phyloP scores from a whole-genome alignment of 129 eudicot species.

The Lactuca saligna region DNA sequence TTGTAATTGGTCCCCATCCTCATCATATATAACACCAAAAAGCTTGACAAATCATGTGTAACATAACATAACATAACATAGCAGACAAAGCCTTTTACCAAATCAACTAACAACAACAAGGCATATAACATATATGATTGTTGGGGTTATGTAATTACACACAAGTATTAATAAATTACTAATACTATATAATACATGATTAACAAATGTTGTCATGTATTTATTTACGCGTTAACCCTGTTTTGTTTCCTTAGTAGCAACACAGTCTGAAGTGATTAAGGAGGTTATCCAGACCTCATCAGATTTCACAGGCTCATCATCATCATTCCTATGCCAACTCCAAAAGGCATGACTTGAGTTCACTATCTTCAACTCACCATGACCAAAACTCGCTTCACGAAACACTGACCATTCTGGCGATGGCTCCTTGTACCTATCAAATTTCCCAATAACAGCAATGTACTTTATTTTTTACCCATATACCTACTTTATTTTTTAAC shows the following conservation, averaged over 20 bases:
- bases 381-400: conserved; percentile 97
- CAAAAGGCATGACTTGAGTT: conserved; percentile 84
- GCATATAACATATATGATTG: conserved; percentile 3
- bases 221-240: conserved; percentile 36
- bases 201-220: not conserved
- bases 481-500: no score
- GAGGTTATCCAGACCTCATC: conserved; percentile 91
- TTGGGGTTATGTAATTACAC: not conserved
- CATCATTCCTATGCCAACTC: conserved; percentile 98
- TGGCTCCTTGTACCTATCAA: conserved; percentile 63
- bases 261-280: conserved; percentile 60
- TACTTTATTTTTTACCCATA: no score
- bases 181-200: conserved; percentile 14
- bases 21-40: no score
- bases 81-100: not conserved
- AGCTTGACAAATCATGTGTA: not conserved
- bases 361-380: conserved; percentile 80
- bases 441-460: not conserved
- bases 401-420: conserved; percentile 90
- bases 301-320: conserved; percentile 87
- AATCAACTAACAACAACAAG: conserved; percentile 7
- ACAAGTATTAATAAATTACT: not conserved
- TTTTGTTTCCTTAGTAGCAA: conserved; percentile 30
- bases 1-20: no score
- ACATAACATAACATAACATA: not conserved